Evolutionary conservation across 2,329 filamentous ascomycete genomes (phyloP), one percentile per base, ranked within the genome.

Genomic region (Aureobasidium sp.): DNA sequence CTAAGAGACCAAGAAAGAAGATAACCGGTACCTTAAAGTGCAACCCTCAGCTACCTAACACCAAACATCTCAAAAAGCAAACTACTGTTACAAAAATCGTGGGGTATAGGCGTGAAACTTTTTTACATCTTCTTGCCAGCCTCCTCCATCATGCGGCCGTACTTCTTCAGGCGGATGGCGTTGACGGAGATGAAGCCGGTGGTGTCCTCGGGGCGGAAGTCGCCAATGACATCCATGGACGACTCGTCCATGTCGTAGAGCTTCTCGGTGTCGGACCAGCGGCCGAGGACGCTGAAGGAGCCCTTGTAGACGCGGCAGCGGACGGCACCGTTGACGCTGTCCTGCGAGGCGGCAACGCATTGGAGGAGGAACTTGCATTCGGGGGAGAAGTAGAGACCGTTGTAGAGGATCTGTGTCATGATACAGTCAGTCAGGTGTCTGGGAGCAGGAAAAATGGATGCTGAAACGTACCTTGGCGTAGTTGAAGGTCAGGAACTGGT

Each of bases 281-380:
- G 78, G 63, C 84, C 84, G 44, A 87, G 71, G 63, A 88, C 78
- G 73, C 74, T 78, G 72, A 86, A 79, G 70, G 77, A 78, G 67
- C 88, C 87, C 84, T 88, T 88, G 81, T 87, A 89, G 65, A 79
- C 78, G 62, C 82, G 81, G 73, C 84, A 80, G 66, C 85, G 78
- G 64, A 89, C 86, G 70, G 76, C 74, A 42, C 83, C 83, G 73
- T 85, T 85, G 72, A 86, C 83, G 63, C 78, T 77, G 73, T 82
- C 81, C 73, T 89, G 86, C 47, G 77, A 80, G 66, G 82, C 81
- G 58, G 78, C 70, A 69, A 88, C 83, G 68, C 82, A 82, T 71
- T 85, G 81, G 77, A 91, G 84, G 62, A 88, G 78, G 76, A 88
- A 88, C 74, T 87, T 85, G 64, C 86, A 84, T 76, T 89, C 87